Percentiles rank a stretch among this genome's conserved stretches.
Evolutionary conservation across 805 yeast species (phyloP).

Genomic region (Candida nanaspora): DNA sequence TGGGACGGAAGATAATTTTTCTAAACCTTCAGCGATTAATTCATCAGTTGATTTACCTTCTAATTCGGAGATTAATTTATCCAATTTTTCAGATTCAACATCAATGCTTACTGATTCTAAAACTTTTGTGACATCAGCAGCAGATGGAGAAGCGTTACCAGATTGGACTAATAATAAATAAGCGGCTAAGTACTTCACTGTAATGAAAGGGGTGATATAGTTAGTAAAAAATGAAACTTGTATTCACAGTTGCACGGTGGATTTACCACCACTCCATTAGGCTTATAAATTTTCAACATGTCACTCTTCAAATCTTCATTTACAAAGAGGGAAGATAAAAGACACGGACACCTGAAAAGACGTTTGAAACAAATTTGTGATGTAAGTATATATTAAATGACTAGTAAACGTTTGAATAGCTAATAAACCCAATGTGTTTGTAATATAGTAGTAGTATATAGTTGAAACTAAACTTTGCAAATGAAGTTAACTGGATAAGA

Average conservation of each 20-base stretch:
- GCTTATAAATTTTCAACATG: no score
- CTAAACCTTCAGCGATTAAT: constrained; percentile 73
- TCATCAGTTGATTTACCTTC: constrained; percentile 72
- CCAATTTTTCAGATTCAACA: constrained; percentile 70
- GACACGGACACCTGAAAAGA: no score
- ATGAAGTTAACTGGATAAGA: background rate
- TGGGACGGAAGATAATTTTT: constrained; percentile 77
- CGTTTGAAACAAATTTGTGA: no score
- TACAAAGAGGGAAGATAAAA: no score
- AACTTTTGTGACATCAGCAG: constrained; percentile 65
- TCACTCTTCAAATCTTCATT: no score
- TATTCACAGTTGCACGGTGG: no score
- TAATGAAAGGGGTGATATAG: constrained; percentile 6
- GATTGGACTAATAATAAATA: constrained; percentile 84
- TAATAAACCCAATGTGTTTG: no score
- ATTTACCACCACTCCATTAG: no score
- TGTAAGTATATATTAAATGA: no score
- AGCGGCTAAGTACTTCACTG: constrained; percentile 89
- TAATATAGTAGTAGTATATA: background rate
- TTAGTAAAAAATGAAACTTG: constrained; percentile 4
- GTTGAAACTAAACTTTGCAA: no score
- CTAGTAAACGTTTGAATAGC: no score
- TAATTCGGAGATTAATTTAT: constrained; percentile 63
- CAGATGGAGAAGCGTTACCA: constrained; percentile 79
- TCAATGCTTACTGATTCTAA: constrained; percentile 74